phyloP scores from a whole-genome alignment of 1,284 basidiomycete genomes.

The Bjerkandera adusta region DNA sequence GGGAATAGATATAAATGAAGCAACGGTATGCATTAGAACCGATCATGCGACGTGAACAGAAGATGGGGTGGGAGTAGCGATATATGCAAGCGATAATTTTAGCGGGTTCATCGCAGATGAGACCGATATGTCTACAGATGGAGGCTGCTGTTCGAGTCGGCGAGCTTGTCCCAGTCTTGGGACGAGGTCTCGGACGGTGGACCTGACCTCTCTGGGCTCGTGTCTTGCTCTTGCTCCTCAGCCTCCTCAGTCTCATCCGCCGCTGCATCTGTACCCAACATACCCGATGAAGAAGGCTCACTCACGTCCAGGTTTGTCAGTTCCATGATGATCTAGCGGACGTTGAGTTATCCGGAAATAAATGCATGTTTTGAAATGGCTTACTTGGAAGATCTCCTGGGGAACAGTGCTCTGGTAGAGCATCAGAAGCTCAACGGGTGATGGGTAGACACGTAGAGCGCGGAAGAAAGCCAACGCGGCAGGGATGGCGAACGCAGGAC shows the following conservation, averaged over 20 bases:
- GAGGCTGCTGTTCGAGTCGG: constrained; percentile 64
- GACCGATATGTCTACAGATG: constrained; percentile 19
- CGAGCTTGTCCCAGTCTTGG: constrained; percentile 83
- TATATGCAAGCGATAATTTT: constrained; percentile 8
- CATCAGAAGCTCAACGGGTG: constrained; percentile 87
- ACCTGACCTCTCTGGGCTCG: constrained; percentile 55
- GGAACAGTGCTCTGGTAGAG: constrained; percentile 95
- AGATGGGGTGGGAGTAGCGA: constrained; percentile 11
- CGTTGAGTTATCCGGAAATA: background rate
- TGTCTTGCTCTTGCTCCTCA: constrained; percentile 48
- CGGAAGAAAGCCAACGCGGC: constrained; percentile 92
- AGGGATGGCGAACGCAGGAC: constrained; percentile 71
- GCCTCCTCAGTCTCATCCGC: constrained; percentile 24
- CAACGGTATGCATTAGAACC: constrained; percentile 64
- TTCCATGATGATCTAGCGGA: constrained; percentile 75
- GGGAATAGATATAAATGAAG: constrained; percentile 29
- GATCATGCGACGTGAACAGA: constrained; percentile 14
- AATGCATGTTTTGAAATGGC: constrained; percentile 18
- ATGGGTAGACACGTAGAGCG: constrained; percentile 92
- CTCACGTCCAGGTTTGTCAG: constrained; percentile 88
- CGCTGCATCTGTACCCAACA: constrained; percentile 24
- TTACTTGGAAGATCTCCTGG: constrained; percentile 79
- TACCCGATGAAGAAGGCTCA: constrained; percentile 46
- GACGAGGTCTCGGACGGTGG: constrained; percentile 81
- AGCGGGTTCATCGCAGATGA: constrained; percentile 1